Evolutionary conservation across 2,329 filamentous ascomycete genomes (phyloP).

Genomic region (Aspergillus tubingensis): DNA sequence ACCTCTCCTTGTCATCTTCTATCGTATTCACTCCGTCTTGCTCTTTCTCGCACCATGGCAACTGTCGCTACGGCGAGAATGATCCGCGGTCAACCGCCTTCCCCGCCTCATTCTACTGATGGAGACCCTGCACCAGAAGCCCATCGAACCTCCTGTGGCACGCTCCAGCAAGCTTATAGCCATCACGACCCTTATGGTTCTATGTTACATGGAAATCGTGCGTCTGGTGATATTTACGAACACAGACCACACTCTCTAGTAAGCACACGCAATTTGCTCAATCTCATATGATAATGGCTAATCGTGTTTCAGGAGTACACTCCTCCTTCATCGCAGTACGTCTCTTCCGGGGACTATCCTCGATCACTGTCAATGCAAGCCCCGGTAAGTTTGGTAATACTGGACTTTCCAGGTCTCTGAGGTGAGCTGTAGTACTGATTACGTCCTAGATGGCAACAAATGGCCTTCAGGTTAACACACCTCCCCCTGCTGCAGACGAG

Average conservation of each 20-base stretch:
- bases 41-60: slow-evolving; percentile 9
- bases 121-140: slow-evolving; percentile 23
- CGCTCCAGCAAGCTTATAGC: slow-evolving; percentile 19
- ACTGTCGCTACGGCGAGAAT: slow-evolving; percentile 13
- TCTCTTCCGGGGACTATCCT: slow-evolving; percentile 20
- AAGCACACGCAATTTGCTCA: slow-evolving; percentile 11
- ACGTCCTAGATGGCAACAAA: slow-evolving; percentile 21
- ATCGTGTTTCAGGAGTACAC: slow-evolving; percentile 9
- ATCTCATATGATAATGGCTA: background rate
- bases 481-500: slow-evolving; percentile 27
- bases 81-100: slow-evolving; percentile 28
- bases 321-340: slow-evolving; percentile 15
- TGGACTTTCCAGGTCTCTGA: background rate
- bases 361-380: slow-evolving; percentile 19
- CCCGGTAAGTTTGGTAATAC: slow-evolving; percentile 22
- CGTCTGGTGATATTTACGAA: slow-evolving; percentile 11
- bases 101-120: slow-evolving; percentile 33
- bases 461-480: slow-evolving; percentile 25
- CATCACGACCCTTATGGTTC: slow-evolving; percentile 10
- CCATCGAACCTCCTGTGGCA: slow-evolving; percentile 15
- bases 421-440: background rate
- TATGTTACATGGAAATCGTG: slow-evolving; percentile 2
- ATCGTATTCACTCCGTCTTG: background rate
- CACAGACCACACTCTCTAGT: slow-evolving; percentile 22
- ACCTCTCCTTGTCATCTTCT: background rate